Conservation (phyloP, 805 yeast genomes). For the Debaryomyces maramus region DNA sequence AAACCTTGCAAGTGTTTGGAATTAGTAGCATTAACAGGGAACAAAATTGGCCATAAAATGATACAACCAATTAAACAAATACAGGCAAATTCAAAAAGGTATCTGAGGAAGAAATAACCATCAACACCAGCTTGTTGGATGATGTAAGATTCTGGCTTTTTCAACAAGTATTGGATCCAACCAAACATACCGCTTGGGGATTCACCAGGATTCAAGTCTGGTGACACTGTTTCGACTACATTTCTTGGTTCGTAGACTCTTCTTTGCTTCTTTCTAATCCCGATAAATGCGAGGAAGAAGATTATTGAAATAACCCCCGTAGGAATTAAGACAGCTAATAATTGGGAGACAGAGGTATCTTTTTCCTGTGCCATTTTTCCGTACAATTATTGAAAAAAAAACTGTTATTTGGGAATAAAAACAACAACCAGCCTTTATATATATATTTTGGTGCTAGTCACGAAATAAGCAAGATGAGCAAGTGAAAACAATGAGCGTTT, state of each 20-base stretch:
- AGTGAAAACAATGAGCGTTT: background rate
- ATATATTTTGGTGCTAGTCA: background rate
- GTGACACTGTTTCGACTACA: slow-evolving; percentile 46
- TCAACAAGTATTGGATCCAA: slow-evolving; percentile 56
- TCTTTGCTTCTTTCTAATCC: slow-evolving; percentile 41
- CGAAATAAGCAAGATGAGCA: slow-evolving; percentile 1
- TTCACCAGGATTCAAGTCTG: slow-evolving; percentile 43
- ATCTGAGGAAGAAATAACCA: slow-evolving; percentile 75
- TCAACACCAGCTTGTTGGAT: slow-evolving; percentile 73
- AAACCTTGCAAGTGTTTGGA: slow-evolving; percentile 58
- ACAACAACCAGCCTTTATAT: background rate
- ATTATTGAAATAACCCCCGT: slow-evolving; percentile 43
- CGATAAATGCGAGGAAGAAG: slow-evolving; percentile 40
- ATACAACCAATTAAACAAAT: slow-evolving; percentile 55
- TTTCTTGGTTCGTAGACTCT: slow-evolving; percentile 57
- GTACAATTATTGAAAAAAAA: too few relatives aligned
- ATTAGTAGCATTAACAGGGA: slow-evolving; percentile 75
- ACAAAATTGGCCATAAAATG: slow-evolving; percentile 63
- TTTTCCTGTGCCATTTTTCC: slow-evolving; percentile 9
- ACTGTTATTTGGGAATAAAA: background rate
- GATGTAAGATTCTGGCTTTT: slow-evolving; percentile 58
- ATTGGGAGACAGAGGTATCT: slow-evolving; percentile 48
- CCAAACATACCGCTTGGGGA: slow-evolving; percentile 46
- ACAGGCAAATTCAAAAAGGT: slow-evolving; percentile 53
- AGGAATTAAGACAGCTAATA: slow-evolving; percentile 48